Conservation (phyloP, 352 stramenopile genomes). For the Globisporangium takayamanum region DNA sequence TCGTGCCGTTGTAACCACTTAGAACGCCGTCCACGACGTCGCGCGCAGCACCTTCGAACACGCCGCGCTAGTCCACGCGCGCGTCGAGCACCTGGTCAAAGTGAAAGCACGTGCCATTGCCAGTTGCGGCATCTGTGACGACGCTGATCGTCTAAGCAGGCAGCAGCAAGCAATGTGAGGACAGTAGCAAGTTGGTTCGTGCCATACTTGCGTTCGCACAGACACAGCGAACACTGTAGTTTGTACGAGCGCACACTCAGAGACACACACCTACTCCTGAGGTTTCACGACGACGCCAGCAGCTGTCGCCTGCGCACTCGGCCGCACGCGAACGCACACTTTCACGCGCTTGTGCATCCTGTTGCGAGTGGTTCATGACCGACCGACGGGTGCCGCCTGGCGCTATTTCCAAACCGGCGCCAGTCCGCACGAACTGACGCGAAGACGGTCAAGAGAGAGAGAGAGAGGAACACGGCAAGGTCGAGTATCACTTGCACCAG, state of each 20-base stretch:
- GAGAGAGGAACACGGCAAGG: too few relatives aligned
- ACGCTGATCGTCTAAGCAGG: conserved; percentile 45
- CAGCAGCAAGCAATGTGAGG: background rate
- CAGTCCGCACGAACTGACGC: too few relatives aligned
- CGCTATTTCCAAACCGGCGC: too few relatives aligned
- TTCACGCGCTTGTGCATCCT: conserved; percentile 61
- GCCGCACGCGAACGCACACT: conserved; percentile 62
- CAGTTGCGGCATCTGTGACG: conserved; percentile 40
- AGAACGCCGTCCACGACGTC: conserved; percentile 62
- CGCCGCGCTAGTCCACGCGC: conserved; percentile 37
- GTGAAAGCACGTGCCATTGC: conserved; percentile 48
- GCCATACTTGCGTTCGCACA: background rate
- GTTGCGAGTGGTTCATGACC: too few relatives aligned
- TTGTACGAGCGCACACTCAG: background rate
- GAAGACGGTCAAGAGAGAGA: too few relatives aligned
- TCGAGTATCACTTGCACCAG: too few relatives aligned
- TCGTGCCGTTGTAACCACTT: conserved; percentile 66
- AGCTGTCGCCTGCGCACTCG: conserved; percentile 10
- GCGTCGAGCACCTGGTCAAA: conserved; percentile 56
- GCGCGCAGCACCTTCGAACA: conserved; percentile 32
- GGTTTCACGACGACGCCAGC: conserved; percentile 36
- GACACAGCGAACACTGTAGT: too few relatives aligned
- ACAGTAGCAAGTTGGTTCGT: background rate
- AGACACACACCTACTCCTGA: conserved; percentile 28
- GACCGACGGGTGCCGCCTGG: too few relatives aligned